Evolutionary conservation across 2,329 filamentous ascomycete genomes (phyloP).

Genomic region (Onygenales sp.): DNA sequence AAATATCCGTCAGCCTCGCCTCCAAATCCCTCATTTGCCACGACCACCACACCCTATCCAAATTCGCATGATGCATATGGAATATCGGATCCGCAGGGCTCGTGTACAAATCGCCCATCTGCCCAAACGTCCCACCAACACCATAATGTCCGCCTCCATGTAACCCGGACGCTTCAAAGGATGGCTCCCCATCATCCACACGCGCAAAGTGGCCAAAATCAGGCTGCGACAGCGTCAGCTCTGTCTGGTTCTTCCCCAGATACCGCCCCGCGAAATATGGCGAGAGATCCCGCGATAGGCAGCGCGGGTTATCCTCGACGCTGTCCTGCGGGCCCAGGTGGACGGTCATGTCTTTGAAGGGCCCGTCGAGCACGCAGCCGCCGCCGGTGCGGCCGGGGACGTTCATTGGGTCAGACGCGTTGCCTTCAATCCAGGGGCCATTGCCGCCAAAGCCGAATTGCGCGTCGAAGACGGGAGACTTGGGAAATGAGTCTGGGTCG

Average conservation of each 20-base stretch:
- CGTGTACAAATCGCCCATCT: constrained; percentile 2
- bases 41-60: constrained; percentile 37
- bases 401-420: constrained; percentile 20
- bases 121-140: constrained; percentile 1
- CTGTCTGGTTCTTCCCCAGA: background rate
- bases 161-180: background rate
- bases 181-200: background rate
- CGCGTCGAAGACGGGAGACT: constrained; percentile 39
- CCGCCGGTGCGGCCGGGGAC: constrained; percentile 27
- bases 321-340: constrained; percentile 13
- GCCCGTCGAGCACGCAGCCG: constrained; percentile 21
- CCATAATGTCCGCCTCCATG: constrained; percentile 2
- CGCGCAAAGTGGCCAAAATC: constrained; percentile 7
- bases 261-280: constrained; percentile 4
- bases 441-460: constrained; percentile 16
- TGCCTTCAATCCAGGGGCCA: background rate
- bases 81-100: constrained; percentile 34
- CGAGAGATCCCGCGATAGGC: constrained; percentile 11
- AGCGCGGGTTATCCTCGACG: constrained; percentile 13
- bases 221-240: constrained; percentile 14
- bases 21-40: constrained; percentile 30
- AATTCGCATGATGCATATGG: constrained; percentile 35
- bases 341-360: constrained; percentile 23
- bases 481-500: constrained; percentile 15
- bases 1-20: background rate